Evolutionary conservation across 1,284 basidiomycete species (phyloP).

Genomic region (Heliocybe sulcata): DNA sequence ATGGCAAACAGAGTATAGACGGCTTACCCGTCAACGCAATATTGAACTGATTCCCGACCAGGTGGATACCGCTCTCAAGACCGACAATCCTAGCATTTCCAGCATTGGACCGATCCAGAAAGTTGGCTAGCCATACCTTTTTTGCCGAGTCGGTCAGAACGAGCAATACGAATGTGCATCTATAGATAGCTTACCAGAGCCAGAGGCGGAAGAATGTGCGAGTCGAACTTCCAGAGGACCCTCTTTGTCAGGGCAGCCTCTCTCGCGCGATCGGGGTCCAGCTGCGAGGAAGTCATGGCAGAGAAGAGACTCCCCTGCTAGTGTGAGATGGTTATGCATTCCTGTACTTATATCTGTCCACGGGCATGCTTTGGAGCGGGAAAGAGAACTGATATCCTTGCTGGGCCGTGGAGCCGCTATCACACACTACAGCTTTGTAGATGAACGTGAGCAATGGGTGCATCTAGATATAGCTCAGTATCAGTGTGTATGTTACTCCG

Average conservation of each 20-base stretch:
- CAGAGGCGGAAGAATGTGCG: slow-evolving; percentile 45
- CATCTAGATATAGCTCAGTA: too few species aligned
- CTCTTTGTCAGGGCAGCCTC: slow-evolving; percentile 25
- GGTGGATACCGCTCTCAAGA: slow-evolving; percentile 40
- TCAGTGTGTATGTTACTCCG: too few species aligned
- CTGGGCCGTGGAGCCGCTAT: not conserved
- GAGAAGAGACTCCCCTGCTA: not conserved
- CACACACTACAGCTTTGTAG: not conserved
- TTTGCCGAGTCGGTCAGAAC: not conserved
- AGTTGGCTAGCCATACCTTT: slow-evolving; percentile 54
- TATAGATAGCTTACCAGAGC: slow-evolving; percentile 31
- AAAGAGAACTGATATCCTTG: not conserved
- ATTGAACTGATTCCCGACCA: slow-evolving; percentile 54
- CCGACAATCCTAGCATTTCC: slow-evolving; percentile 47
- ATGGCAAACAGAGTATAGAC: not conserved
- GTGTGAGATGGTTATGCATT: not conserved
- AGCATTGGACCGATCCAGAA: slow-evolving; percentile 53
- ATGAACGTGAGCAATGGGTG: too few species aligned
- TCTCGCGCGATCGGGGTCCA: not conserved
- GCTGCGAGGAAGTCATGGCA: not conserved
- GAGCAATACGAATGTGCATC: not conserved
- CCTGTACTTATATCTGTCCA: not conserved
- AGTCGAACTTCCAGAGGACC: slow-evolving; percentile 52
- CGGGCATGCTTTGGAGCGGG: not conserved
- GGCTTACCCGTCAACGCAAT: slow-evolving; percentile 39